Conservation (phyloP, 306 rosid genomes). For the Mimosa pudica region DNA sequence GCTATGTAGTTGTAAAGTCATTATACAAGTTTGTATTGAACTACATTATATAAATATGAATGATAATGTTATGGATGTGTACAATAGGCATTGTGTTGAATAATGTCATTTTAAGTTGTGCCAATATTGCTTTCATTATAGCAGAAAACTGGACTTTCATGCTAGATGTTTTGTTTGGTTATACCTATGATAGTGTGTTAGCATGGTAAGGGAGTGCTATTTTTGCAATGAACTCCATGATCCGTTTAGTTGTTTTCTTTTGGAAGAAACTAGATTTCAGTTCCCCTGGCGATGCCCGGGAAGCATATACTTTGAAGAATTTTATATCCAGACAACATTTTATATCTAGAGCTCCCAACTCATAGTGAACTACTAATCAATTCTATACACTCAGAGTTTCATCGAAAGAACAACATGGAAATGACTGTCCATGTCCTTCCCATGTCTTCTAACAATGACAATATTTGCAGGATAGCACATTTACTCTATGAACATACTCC, state of each 20-base stretch:
- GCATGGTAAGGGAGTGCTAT: neutral
- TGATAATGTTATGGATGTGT: slow-evolving; percentile 25
- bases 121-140: slow-evolving; percentile 10
- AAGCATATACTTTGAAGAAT: too few relatives aligned
- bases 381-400: too few relatives aligned
- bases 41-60: slow-evolving; percentile 23
- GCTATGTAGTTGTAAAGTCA: slow-evolving; percentile 33
- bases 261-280: too few relatives aligned
- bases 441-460: too few relatives aligned
- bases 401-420: too few relatives aligned
- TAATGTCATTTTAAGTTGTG: slow-evolving; percentile 10
- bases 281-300: too few relatives aligned
- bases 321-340: too few relatives aligned
- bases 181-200: neutral
- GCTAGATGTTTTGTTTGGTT: neutral
- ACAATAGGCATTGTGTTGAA: slow-evolving; percentile 31
- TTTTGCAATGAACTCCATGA: neutral
- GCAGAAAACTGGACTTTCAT: neutral
- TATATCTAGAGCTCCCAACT: too few relatives aligned
- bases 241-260: neutral
- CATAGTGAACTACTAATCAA: too few relatives aligned
- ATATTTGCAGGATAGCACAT: too few relatives aligned
- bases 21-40: slow-evolving; percentile 17
- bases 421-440: too few relatives aligned
- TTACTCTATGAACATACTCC: too few relatives aligned